Evolutionary conservation across 2,329 filamentous ascomycete genomes (phyloP).

Genomic region (Scedosporium boydii): DNA sequence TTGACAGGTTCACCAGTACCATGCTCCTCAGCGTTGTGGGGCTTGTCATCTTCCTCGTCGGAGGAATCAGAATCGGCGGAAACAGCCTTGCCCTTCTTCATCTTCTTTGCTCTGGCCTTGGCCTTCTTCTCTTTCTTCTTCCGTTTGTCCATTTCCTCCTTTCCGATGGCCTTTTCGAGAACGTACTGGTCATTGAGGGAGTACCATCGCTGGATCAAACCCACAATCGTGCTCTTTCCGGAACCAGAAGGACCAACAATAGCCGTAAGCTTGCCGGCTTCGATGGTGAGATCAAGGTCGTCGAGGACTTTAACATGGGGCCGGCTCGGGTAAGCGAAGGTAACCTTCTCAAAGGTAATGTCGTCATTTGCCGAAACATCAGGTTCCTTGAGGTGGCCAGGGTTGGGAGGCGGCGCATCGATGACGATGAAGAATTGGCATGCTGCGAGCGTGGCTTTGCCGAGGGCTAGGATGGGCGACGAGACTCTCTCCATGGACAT

Average conservation of each 20-base stretch:
- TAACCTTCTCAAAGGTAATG: constrained; percentile 48
- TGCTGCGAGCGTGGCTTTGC: constrained; percentile 48
- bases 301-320: constrained; percentile 56
- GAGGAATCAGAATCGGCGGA: not conserved
- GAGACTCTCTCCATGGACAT: constrained; percentile 48
- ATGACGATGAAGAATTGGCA: constrained; percentile 49
- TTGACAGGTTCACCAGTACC: not conserved
- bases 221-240: constrained; percentile 67
- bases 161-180: constrained; percentile 40
- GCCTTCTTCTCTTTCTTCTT: constrained; percentile 21
- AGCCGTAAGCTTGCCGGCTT: constrained; percentile 58
- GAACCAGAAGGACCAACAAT: constrained; percentile 67
- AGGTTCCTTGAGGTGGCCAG: constrained; percentile 24
- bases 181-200: constrained; percentile 43
- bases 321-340: constrained; percentile 64
- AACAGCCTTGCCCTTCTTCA: not conserved
- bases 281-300: constrained; percentile 45
- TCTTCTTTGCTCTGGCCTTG: constrained; percentile 12
- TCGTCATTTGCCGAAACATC: constrained; percentile 28
- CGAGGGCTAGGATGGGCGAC: constrained; percentile 47
- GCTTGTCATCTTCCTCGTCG: constrained; percentile 1
- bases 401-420: constrained; percentile 31
- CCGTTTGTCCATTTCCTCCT: constrained; percentile 34
- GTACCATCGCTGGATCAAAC: constrained; percentile 64
- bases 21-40: constrained; percentile 5